A percentile compares a stretch with the other conserved stretches of the same genome.
phyloP scores from a whole-genome alignment of 257 asterid genomes.

The Salvia rosmarinus region DNA sequence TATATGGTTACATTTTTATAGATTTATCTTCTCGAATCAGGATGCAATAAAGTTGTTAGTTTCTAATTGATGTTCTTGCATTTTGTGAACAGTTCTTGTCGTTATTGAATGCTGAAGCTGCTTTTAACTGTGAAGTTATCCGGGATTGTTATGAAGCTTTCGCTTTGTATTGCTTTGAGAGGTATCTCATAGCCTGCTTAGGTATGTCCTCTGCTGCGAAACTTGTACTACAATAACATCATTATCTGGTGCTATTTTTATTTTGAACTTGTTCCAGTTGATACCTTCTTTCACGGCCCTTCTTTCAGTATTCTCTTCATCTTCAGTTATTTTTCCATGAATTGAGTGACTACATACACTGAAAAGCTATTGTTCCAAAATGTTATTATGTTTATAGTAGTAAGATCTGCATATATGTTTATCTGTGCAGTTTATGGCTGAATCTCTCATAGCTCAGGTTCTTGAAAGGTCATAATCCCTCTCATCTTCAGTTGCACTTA shows the following conservation, averaged over 20 bases:
- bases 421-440: background rate
- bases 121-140: slow-evolving; percentile 82
- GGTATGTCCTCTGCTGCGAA: slow-evolving; percentile 51
- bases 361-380: slow-evolving; percentile 2
- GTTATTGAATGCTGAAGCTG: slow-evolving; percentile 66
- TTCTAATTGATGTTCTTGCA: slow-evolving; percentile 22
- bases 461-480: background rate
- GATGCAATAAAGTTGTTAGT: background rate
- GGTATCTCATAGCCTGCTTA: slow-evolving; percentile 98
- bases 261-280: background rate
- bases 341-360: background rate
- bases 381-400: background rate
- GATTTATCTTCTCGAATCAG: slow-evolving; percentile 15
- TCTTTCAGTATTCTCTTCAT: background rate
- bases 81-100: slow-evolving; percentile 73
- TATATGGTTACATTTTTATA: background rate
- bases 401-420: background rate
- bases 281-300: background rate
- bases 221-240: slow-evolving; percentile 22
- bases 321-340: background rate
- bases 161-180: slow-evolving; percentile 96
- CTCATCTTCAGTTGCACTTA: background rate
- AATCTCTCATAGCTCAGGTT: background rate
- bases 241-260: slow-evolving; percentile 21
- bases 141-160: slow-evolving; percentile 99